phyloP scores from a whole-genome alignment of 163 green algal species.

The Smithsoniella earleae region DNA sequence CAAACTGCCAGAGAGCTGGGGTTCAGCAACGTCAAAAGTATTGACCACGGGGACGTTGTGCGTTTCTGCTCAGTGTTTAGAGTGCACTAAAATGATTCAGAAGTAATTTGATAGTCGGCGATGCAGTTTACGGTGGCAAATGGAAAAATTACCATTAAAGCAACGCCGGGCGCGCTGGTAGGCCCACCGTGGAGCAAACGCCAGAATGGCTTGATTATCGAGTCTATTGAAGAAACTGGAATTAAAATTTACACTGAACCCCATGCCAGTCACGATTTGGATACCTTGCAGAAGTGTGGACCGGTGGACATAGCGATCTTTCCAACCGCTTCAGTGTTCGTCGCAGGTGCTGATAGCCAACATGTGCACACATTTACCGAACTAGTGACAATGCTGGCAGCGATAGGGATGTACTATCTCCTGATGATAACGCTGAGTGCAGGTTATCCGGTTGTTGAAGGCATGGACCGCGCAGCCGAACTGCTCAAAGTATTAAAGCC shows the following conservation, averaged over 20 bases:
- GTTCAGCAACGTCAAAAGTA: slow-evolving; percentile 51
- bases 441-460: slow-evolving; percentile 24
- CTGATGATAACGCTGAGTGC: background rate
- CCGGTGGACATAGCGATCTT: slow-evolving; percentile 14
- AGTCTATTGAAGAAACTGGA: slow-evolving; percentile 32
- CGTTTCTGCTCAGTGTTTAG: background rate
- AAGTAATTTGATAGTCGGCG: background rate
- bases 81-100: background rate
- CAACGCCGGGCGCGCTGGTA: slow-evolving; percentile 60
- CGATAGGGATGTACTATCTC: background rate
- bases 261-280: background rate
- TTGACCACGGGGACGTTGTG: slow-evolving; percentile 51
- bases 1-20: slow-evolving; percentile 48
- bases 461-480: background rate
- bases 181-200: slow-evolving; percentile 74
- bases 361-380: background rate
- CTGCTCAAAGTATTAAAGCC: background rate
- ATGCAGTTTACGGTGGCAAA: slow-evolving; percentile 49
- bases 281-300: background rate
- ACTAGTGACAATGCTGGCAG: background rate
- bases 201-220: slow-evolving; percentile 60
- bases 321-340: background rate
- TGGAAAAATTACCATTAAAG: slow-evolving; percentile 35
- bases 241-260: background rate
- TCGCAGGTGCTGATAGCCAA: background rate